Evolutionary conservation across 2,329 filamentous ascomycete species (phyloP).

Genomic region (Neodidymelliopsis sp.): DNA sequence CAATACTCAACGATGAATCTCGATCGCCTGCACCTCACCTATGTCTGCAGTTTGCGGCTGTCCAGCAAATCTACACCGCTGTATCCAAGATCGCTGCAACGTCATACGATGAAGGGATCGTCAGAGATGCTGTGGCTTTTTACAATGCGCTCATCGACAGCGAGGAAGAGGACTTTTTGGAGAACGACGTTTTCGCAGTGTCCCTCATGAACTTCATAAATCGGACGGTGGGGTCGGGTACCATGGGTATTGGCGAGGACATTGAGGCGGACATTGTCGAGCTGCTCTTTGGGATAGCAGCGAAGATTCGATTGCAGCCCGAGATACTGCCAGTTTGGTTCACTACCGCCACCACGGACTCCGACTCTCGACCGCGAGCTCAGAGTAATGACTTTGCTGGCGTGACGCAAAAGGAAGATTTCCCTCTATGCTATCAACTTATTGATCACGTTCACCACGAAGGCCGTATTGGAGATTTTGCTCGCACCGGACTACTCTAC

Average conservation of each 20-base stretch:
- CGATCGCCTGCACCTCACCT: constrained; percentile 88
- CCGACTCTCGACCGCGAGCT: constrained; percentile 53
- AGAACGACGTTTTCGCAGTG: constrained; percentile 83
- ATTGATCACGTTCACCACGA: constrained; percentile 98
- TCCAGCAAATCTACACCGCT: constrained; percentile 86
- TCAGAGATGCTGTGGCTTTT: constrained; percentile 82
- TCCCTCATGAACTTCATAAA: constrained; percentile 87
- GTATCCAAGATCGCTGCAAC: constrained; percentile 88
- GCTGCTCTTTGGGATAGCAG: constrained; percentile 92
- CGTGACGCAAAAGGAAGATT: constrained; percentile 85
- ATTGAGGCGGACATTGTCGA: constrained; percentile 91
- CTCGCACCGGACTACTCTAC: constrained; percentile 90
- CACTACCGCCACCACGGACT: constrained; percentile 59
- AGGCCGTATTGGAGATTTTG: constrained; percentile 93
- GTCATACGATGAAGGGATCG: constrained; percentile 83
- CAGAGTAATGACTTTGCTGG: constrained; percentile 78
- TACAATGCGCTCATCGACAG: constrained; percentile 94
- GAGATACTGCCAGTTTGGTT: constrained; percentile 93
- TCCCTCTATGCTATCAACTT: constrained; percentile 92
- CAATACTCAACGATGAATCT: constrained; percentile 86
- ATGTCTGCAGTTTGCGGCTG: constrained; percentile 85
- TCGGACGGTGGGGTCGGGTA: constrained; percentile 76
- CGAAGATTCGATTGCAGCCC: constrained; percentile 91
- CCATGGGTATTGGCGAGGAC: constrained; percentile 76
- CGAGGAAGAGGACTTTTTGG: constrained; percentile 93